Base-by-base conservation (phyloP, 208 protist species). In the Ichthyophonus hoferi region DNA sequence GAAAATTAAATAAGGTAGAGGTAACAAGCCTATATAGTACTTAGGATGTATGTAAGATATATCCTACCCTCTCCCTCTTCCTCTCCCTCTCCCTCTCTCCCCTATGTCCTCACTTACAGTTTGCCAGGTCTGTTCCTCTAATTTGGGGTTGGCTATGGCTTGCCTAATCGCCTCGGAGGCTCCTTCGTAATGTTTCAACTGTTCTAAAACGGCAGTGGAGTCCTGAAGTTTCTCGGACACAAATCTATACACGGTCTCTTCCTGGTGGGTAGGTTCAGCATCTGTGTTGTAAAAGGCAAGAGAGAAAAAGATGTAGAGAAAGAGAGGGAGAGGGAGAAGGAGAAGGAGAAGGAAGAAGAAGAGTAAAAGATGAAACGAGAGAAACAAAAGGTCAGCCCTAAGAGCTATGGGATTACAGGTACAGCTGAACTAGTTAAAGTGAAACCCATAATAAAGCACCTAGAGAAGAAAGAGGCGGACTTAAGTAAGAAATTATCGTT, bases 51-150 rank as follows among this genome's bases (percentile, higher is more conserved):
- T n/a, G n/a, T n/a, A n/a, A n/a, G n/a, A n/a, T n/a, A n/a, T n/a
- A n/a, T n/a, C n/a, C n/a, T n/a, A n/a, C 50, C 50, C 50, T 24
- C 50, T 24, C 50, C 50, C 50, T 24, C 50, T 24, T 67, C 50
- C 94, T 93, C 95, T 35, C 92, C 93, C 1, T 90, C 83, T 67
- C 94, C 90, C 88, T 95, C 93, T 43, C 81, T 94, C 38, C 50
- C 50, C 24, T 24, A 7, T 24, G 50, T 67, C 14, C 24, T 67
- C 50, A 82, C 0, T 39, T 58, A 85, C 81, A 7, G 38, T 85
- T 38, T 40, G 33, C 81, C 81, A 85, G 7, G 81, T 38, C 39
- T 85, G 3, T 33, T 95, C 94, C 67, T 89, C 83, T 34, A 85
- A 84, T 43, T 2, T 37, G 0, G 93, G 92, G 12, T 92, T 90